These are phyloP conservation scores for Calocera cornea DNA, from an alignment of 768 basidiomycete genomes.

Conservation along the genomic window DNA sequence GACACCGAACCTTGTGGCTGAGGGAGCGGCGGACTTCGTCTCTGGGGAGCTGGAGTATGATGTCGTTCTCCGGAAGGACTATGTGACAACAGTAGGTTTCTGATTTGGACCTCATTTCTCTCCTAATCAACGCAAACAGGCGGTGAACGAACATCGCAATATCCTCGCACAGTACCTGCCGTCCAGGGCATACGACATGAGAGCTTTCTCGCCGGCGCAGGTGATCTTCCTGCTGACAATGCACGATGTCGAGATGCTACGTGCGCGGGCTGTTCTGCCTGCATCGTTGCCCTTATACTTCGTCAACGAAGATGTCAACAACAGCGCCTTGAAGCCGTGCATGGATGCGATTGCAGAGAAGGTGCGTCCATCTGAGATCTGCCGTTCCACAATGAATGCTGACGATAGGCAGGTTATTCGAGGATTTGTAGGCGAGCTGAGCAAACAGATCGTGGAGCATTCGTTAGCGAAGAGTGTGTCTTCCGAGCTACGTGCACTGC, in stretches of 20 bases:
- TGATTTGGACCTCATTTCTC: neutral
- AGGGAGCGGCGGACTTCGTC: slow-evolving; percentile 67
- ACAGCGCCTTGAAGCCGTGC: slow-evolving; percentile 51
- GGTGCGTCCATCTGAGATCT: slow-evolving; percentile 29
- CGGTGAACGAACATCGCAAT: slow-evolving; percentile 52
- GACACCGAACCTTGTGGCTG: slow-evolving; percentile 73
- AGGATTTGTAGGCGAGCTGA: slow-evolving; percentile 57
- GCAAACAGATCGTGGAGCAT: slow-evolving; percentile 63
- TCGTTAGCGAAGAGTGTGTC: slow-evolving; percentile 55
- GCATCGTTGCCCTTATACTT: slow-evolving; percentile 80
- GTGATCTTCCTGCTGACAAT: slow-evolving; percentile 72
- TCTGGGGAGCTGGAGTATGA: slow-evolving; percentile 87
- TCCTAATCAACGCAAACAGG: slow-evolving; percentile 31
- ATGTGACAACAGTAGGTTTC: slow-evolving; percentile 49
- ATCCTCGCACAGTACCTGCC: slow-evolving; percentile 53
- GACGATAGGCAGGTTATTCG: slow-evolving; percentile 50
- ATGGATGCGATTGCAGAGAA: slow-evolving; percentile 83
- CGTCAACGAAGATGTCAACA: slow-evolving; percentile 71
- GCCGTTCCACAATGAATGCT: neutral
- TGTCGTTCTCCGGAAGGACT: slow-evolving; percentile 77
- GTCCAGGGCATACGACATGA: slow-evolving; percentile 51
- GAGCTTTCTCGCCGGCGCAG: slow-evolving; percentile 65
- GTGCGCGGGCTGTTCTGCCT: slow-evolving; percentile 63
- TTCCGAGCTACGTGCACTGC: slow-evolving; percentile 56
- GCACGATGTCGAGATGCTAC: slow-evolving; percentile 79